A percentile compares a stretch with the other conserved stretches of the same genome.
Conservation (phyloP, 345 rosid genomes). For the Anacardium occidentale region DNA sequence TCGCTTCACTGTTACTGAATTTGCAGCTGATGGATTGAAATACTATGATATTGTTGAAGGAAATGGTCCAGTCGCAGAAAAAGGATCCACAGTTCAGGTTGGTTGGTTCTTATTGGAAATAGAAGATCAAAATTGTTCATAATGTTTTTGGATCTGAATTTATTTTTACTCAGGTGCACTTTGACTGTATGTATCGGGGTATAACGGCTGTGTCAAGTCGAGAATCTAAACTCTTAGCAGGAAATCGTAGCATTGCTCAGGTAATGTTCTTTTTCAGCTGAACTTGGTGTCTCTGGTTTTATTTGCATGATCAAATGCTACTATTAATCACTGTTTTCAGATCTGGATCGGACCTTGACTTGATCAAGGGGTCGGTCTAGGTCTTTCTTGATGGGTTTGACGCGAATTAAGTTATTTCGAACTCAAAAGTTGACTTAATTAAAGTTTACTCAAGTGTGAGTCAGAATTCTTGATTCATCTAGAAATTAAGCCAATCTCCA, state of each 20-base stretch:
- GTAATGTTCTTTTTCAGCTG: slow-evolving; percentile 26
- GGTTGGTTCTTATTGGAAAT: slow-evolving; percentile 35
- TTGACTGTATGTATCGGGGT: slow-evolving; percentile 70
- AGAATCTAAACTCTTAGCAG: slow-evolving; percentile 90
- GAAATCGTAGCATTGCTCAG: slow-evolving; percentile 90
- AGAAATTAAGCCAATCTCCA: no score
- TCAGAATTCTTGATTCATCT: no score
- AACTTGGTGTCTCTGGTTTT: background rate
- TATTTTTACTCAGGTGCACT: slow-evolving; percentile 59
- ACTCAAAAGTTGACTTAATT: no score
- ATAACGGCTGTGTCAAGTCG: slow-evolving; percentile 80
- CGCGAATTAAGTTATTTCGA: no score
- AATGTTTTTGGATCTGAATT: background rate
- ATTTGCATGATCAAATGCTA: no score
- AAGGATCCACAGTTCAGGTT: slow-evolving; percentile 79
- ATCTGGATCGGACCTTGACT: no score
- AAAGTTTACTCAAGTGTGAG: no score
- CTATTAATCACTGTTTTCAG: no score
- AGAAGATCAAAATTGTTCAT: no score
- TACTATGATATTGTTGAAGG: slow-evolving; percentile 81
- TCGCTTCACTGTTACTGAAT: slow-evolving; percentile 10
- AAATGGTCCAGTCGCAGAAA: slow-evolving; percentile 70
- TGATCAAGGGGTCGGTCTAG: no score
- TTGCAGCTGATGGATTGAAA: slow-evolving; percentile 76
- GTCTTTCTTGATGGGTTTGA: no score